Evolutionary conservation across 1,284 basidiomycete species (phyloP).

Genomic region (Tylopilus orsonianus): DNA sequence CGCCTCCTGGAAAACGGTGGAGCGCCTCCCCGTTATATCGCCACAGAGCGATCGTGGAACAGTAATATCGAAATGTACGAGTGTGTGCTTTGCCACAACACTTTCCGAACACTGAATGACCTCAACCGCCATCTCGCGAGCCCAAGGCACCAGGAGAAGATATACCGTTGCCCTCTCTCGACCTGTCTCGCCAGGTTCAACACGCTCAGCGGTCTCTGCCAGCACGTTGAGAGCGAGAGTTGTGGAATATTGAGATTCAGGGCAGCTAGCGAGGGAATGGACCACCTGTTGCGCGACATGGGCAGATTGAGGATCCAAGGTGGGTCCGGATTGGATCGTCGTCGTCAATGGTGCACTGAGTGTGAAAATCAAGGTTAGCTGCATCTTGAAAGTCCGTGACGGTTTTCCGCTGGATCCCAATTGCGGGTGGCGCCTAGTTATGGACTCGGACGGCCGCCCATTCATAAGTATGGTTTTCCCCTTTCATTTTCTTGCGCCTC

Average conservation of each 20-base stretch:
- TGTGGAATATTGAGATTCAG: slow-evolving; percentile 49
- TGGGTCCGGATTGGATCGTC: slow-evolving; percentile 31
- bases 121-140: slow-evolving; percentile 56
- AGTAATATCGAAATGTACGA: slow-evolving; percentile 40
- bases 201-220: slow-evolving; percentile 49
- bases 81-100: slow-evolving; percentile 52
- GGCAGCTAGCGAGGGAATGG: slow-evolving; percentile 39
- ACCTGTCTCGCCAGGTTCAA: slow-evolving; percentile 41
- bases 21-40: slow-evolving; percentile 29
- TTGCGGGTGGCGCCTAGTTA: slow-evolving; percentile 21
- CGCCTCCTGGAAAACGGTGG: slow-evolving; percentile 35
- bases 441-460: slow-evolving; percentile 26
- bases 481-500: slow-evolving; percentile 20
- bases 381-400: slow-evolving; percentile 30
- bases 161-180: slow-evolving; percentile 43
- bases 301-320: slow-evolving; percentile 18
- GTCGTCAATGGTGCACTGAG: slow-evolving; percentile 3
- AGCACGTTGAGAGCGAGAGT: slow-evolving; percentile 56
- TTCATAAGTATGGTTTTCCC: slow-evolving; percentile 15
- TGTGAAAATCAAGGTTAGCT: slow-evolving; percentile 20
- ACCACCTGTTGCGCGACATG: slow-evolving; percentile 24
- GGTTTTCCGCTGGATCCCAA: slow-evolving; percentile 13
- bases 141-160: slow-evolving; percentile 45
- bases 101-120: slow-evolving; percentile 36
- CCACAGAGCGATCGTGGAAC: slow-evolving; percentile 48